Conservation (phyloP, 371 early-diverging fungal genomes). For the Blakeslea trispora region DNA sequence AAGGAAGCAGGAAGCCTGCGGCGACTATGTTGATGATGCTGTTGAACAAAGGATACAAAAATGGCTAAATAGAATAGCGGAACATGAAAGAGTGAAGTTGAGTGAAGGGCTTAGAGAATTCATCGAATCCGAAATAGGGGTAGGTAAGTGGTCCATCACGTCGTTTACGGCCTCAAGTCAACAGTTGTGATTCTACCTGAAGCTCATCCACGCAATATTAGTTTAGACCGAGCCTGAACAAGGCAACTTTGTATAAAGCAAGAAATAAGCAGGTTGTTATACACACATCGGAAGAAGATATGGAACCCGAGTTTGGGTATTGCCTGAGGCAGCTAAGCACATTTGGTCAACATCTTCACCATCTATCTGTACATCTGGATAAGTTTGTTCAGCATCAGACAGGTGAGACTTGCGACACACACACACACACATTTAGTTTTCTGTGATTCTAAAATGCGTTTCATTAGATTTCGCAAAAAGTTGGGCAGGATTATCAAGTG, state of each 20-base stretch:
- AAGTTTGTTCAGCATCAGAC: slow-evolving; percentile 14
- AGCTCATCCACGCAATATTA: slow-evolving; percentile 1
- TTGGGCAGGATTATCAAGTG: slow-evolving; percentile 33
- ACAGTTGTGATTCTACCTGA: not conserved
- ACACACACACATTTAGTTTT: slow-evolving; percentile 3
- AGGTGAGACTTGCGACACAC: too few species aligned
- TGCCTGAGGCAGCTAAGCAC: slow-evolving; percentile 16
- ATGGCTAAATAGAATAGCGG: slow-evolving; percentile 44
- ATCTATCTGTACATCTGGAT: slow-evolving; percentile 6
- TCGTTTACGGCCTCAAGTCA: too few species aligned
- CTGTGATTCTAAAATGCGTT: not conserved
- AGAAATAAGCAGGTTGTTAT: slow-evolving; percentile 17
- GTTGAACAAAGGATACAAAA: slow-evolving; percentile 34
- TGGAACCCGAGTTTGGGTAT: slow-evolving; percentile 36
- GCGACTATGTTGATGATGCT: not conserved
- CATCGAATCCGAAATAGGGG: slow-evolving; percentile 52
- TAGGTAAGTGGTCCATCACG: slow-evolving; percentile 25
- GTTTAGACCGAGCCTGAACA: slow-evolving; percentile 23
- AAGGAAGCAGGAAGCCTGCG: not conserved
- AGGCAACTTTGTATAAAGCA: not conserved
- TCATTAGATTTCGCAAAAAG: slow-evolving; percentile 12
- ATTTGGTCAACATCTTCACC: slow-evolving; percentile 12
- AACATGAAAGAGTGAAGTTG: slow-evolving; percentile 31
- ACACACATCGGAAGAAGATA: slow-evolving; percentile 26
- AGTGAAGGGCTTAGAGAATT: slow-evolving; percentile 49